Evolutionary conservation across 2,329 filamentous ascomycete species (phyloP), one percentile per base, ranked within the genome.

Genomic region (Epichloe baconii): DNA sequence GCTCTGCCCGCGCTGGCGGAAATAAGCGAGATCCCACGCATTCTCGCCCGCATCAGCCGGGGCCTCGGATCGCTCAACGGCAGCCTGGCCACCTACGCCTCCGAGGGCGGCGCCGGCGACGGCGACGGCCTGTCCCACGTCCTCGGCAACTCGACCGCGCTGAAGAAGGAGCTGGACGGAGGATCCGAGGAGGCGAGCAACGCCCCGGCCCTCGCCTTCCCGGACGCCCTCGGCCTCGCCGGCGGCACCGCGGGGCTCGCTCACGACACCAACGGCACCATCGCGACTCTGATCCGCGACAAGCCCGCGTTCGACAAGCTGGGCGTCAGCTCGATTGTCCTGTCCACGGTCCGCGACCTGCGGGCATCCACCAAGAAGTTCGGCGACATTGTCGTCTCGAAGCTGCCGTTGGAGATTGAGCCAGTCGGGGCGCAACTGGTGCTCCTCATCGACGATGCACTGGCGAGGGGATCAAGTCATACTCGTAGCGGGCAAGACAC

Each of bases 11-110:
- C 43, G 8, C 43, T 4, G 4, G 43, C 43, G 5, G 15, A 26
- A 19, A 19, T 19, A 3, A 42, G 40, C 40, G 17, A 14, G 2
- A 35, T 45, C 10, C 23, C 43, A 17, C 4, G 21, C 2, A 45
- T 34, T 11, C 43, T 45, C 19, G 43, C 43, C 17, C 15, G 15
- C 21, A 14, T 45, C 43, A 45, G 10, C 11, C 15, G 14, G 7
- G 43, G 23, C 23, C 21, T 45, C n/a, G 36, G 46, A 51, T 21
- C 51, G 37, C 47, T 56, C 53, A 43, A 46, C 50, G 15, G 59
- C 56, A 41, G 54, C 53, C n/a, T 59, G 57, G 6, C 53, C 4
- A 8, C 43, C 23, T 26, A 26, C 19, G 19, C 19, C 19, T 19
- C 19, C 23, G 23, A 26, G 23, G 23, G 23, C 23, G 23, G 6